These are phyloP conservation scores for Aspergillus bombycis DNA, from an alignment of 2,329 filamentous ascomycete genomes.

Conservation along the genomic window DNA sequence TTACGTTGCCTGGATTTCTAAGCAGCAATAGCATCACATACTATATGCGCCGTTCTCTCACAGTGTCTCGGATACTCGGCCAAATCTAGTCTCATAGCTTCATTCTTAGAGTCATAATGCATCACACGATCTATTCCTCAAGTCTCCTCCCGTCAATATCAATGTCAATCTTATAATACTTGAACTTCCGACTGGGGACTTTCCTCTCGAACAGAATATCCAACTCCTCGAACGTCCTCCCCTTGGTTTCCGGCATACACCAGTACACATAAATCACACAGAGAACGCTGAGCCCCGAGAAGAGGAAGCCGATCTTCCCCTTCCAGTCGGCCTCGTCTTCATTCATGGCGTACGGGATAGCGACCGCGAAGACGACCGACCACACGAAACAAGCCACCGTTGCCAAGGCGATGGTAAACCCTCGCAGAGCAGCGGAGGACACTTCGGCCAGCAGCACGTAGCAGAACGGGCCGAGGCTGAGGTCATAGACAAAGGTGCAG, in stretches of 20 bases:
- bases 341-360: conserved; percentile 42
- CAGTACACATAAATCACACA: conserved; percentile 36
- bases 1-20: not conserved
- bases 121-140: not conserved
- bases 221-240: conserved; percentile 33
- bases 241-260: conserved; percentile 36
- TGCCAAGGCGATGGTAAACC: conserved; percentile 51
- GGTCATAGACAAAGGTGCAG: conserved; percentile 54
- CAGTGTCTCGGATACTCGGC: not conserved
- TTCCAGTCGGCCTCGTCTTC: conserved; percentile 31
- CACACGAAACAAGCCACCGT: conserved; percentile 27
- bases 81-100: not conserved
- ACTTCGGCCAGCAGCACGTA: conserved; percentile 57
- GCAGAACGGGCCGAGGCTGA: conserved; percentile 57
- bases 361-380: conserved; percentile 35
- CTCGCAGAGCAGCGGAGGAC: conserved; percentile 55
- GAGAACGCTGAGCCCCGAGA: conserved; percentile 26
- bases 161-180: conserved; percentile 20
- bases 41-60: too few species aligned
- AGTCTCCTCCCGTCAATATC: conserved; percentile 8
- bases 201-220: conserved; percentile 34
- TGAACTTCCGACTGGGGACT: conserved; percentile 28
- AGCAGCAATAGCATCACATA: not conserved
- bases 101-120: not conserved
- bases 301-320: conserved; percentile 39